Evolutionary conservation across 2,329 filamentous ascomycete species (phyloP), one percentile per base, ranked within the genome.

Genomic region (Zasmidium angulare): DNA sequence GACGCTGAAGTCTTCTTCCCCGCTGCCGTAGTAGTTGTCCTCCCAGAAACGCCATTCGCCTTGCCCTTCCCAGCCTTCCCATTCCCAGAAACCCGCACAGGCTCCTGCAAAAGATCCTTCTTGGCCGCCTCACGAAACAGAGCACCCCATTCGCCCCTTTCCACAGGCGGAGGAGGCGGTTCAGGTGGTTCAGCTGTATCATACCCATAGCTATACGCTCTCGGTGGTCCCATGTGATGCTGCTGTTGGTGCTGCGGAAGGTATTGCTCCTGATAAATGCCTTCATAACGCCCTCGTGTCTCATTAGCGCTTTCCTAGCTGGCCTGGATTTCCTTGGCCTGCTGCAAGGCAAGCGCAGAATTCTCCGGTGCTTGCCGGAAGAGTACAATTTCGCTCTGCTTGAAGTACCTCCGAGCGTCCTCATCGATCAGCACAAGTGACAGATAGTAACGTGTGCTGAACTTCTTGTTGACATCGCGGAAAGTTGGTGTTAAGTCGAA

Each of bases 381-480:
- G 54, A 99, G 87, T 59, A 97, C 93, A 74, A 99, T 99, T 79
- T 99, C 95, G 54, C 92, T 97, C 77, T 99, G 95, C 78, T 99
- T 99, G 80, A 99, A 99, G 79, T 99, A 99, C 70, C 95, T 87
- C 70, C 95, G 87, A 52, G 95, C 95, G 76, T 99, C 95, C 93
- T 72, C 70, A 64, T 73, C 71, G 56, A 75, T 75, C 50, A 70
- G 59, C 21, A 99, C 95, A 63, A 99, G 80, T 74, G 93, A 97
- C 63, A 99, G 85, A 78, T 99, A 99, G 79, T 99, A 99, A 71
- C 95, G 85, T 40, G 93, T 98, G 23, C 93, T 98, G 77, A 96
- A 99, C 79, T 99, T 99, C 84, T 99, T 99, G 85, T 99, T 99
- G 68, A 99, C 96, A 75, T 99, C 95, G 63, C 95, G 90, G 85